phyloP scores from a whole-genome alignment of 164 flowering plant genomes.

The Kingdonia uniflora region DNA sequence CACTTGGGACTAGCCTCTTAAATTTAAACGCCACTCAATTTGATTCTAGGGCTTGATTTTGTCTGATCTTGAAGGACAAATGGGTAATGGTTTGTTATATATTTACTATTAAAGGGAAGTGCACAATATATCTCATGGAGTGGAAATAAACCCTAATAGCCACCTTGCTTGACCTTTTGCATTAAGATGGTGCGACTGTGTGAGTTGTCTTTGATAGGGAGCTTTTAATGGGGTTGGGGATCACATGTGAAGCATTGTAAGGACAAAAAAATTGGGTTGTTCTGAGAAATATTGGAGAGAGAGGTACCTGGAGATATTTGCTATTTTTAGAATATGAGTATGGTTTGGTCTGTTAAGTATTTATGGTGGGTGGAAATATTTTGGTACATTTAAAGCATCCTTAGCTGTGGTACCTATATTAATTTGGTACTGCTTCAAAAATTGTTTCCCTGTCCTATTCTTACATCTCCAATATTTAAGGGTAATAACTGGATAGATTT shows the following conservation, averaged over 20 bases:
- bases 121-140: constrained; percentile 6
- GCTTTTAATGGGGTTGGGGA: neutral
- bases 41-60: constrained; percentile 5
- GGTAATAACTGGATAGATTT: too few relatives aligned
- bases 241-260: neutral
- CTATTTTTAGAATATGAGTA: neutral
- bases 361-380: neutral
- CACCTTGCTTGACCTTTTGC: neutral
- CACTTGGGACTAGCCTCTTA: neutral
- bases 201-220: neutral
- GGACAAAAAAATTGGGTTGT: neutral
- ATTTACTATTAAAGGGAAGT: constrained; percentile 5
- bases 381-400: neutral
- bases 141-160: neutral
- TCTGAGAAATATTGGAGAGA: neutral
- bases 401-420: too few relatives aligned
- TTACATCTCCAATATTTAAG: too few relatives aligned
- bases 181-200: neutral
- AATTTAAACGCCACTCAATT: constrained; percentile 2
- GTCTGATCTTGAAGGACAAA: constrained; percentile 3
- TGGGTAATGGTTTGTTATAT: constrained; percentile 9
- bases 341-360: neutral
- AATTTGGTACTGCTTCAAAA: too few relatives aligned
- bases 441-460: too few relatives aligned
- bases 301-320: neutral